These are phyloP conservation scores for Saccharomycopsis phalli DNA, from an alignment of 1,139 yeast genomes.

Conservation along the genomic window DNA sequence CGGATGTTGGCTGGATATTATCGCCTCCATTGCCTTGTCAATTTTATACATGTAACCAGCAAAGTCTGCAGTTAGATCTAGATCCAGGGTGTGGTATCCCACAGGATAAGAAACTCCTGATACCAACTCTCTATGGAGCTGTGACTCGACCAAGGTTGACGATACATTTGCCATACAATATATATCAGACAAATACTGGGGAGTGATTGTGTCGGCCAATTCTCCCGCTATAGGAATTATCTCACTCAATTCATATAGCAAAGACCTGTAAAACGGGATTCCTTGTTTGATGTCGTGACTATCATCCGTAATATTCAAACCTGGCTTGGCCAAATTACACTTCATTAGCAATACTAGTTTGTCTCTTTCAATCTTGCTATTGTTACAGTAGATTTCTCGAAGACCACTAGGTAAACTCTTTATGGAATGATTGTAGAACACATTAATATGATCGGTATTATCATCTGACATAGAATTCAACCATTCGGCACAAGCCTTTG, in stretches of 20 bases:
- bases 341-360: constrained; percentile 25
- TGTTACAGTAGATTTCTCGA: constrained; percentile 1
- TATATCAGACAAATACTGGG: constrained; percentile 38
- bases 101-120: constrained; percentile 40
- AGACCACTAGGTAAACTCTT: constrained; percentile 2
- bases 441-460: background rate
- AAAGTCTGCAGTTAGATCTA: constrained; percentile 6
- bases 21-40: constrained; percentile 34
- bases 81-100: constrained; percentile 32
- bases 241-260: constrained; percentile 32
- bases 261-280: constrained; percentile 34
- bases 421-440: background rate
- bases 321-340: constrained; percentile 28
- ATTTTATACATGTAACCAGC: constrained; percentile 24
- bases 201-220: constrained; percentile 37
- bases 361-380: background rate
- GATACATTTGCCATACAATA: constrained; percentile 34
- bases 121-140: constrained; percentile 37
- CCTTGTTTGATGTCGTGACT: constrained; percentile 35
- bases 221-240: constrained; percentile 36
- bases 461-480: constrained; percentile 25
- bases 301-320: too few species aligned
- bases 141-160: constrained; percentile 35
- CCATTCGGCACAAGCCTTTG: constrained; percentile 38
- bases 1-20: constrained; percentile 32